Conservation (phyloP, 2,329 filamentous ascomycete genomes). For the Fusarium sambucinum region DNA sequence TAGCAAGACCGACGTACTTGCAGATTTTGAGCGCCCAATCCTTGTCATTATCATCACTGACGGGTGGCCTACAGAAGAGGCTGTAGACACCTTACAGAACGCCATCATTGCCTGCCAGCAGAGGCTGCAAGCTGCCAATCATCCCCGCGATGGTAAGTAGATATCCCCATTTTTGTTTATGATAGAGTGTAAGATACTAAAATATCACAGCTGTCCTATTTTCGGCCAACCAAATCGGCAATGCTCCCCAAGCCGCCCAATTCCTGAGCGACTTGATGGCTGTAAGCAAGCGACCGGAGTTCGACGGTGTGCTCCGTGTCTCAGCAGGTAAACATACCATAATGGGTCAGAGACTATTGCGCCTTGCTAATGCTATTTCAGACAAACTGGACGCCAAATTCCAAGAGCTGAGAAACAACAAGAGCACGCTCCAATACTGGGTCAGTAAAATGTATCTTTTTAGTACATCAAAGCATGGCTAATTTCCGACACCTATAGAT, state of each 20-base stretch:
- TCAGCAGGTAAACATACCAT: neutral
- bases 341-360: neutral
- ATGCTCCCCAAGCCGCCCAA: neutral
- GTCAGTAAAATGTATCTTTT: neutral
- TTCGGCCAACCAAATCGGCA: conserved; percentile 1
- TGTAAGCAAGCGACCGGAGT: neutral
- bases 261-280: neutral
- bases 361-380: neutral
- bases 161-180: neutral
- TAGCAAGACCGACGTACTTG: neutral
- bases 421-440: neutral
- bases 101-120: neutral
- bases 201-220: neutral
- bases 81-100: neutral
- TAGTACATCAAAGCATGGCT: neutral
- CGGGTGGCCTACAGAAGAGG: neutral
- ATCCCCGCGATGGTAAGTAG: neutral
- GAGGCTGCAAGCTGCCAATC: neutral
- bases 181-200: neutral
- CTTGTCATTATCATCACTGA: neutral
- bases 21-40: neutral
- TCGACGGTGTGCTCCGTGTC: neutral
- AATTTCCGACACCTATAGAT: neutral
- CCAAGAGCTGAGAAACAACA: neutral
- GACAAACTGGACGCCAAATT: neutral